phyloP scores from a whole-genome alignment of 2,329 filamentous ascomycete species.

The Cladophialophora psammophila region DNA sequence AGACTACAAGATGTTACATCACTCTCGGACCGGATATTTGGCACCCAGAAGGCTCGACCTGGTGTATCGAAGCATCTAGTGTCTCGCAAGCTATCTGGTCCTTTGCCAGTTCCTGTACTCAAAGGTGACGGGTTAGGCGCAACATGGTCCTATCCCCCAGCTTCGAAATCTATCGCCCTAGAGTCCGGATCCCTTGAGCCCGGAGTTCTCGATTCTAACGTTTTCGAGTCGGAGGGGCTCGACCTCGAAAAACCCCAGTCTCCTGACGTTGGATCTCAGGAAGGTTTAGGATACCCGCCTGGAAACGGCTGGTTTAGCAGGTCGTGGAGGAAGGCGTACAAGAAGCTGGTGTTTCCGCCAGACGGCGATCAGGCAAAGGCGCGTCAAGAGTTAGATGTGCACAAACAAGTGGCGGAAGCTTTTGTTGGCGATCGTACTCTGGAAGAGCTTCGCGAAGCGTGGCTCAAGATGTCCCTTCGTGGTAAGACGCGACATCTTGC shows the following conservation, averaged over 20 bases:
- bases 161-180: not conserved
- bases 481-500: slow-evolving; percentile 73
- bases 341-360: slow-evolving; percentile 92
- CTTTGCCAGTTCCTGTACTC: not conserved
- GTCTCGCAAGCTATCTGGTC: not conserved
- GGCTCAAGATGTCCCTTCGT: slow-evolving; percentile 10
- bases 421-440: slow-evolving; percentile 21
- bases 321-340: slow-evolving; percentile 64
- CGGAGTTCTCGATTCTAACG: not conserved
- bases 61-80: not conserved
- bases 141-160: not conserved
- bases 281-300: not conserved
- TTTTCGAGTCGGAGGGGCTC: not conserved
- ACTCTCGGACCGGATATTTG: slow-evolving; percentile 11
- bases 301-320: not conserved
- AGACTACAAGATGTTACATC: not conserved
- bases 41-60: not conserved
- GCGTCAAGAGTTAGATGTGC: slow-evolving; percentile 97
- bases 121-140: not conserved
- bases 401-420: slow-evolving; percentile 93
- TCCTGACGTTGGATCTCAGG: not conserved
- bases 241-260: not conserved
- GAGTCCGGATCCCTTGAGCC: not conserved
- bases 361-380: slow-evolving; percentile 55
- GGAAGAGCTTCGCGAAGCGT: slow-evolving; percentile 22